Conservation (phyloP, 441 rosid genomes). For the Flueggea neowawraea region DNA sequence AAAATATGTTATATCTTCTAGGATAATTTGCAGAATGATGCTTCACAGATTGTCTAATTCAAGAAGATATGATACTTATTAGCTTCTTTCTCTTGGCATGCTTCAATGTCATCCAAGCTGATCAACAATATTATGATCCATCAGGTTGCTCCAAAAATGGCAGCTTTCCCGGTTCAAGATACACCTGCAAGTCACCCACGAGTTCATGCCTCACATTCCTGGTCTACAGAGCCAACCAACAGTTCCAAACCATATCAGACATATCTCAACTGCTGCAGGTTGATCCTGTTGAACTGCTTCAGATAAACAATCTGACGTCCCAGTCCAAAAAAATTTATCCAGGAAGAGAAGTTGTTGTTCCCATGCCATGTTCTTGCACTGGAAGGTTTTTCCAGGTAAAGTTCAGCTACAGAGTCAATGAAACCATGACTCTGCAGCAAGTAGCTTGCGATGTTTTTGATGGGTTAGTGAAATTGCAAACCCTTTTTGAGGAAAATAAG, state of each 20-base stretch:
- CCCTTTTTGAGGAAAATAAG: constrained; percentile 27
- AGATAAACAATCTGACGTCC: constrained; percentile 22
- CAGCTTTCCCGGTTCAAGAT: constrained; percentile 44
- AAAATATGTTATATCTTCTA: no score
- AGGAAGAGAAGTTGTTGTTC: constrained; percentile 51
- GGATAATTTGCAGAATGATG: no score
- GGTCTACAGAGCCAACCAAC: constrained; percentile 38
- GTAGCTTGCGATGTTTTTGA: constrained; percentile 46
- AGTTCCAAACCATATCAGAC: constrained; percentile 26
- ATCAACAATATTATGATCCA: constrained; percentile 38
- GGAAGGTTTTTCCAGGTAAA: constrained; percentile 31
- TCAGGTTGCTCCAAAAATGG: constrained; percentile 22
- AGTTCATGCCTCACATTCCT: constrained; percentile 38
- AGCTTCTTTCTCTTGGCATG: constrained; percentile 23
- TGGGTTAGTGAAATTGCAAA: constrained; percentile 31
- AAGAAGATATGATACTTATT: neutral
- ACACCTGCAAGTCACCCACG: constrained; percentile 32
- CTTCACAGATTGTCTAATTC: no score
- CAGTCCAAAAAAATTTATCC: constrained; percentile 21
- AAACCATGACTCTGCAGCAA: constrained; percentile 18
- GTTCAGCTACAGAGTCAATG: constrained; percentile 21
- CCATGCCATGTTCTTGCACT: constrained; percentile 35
- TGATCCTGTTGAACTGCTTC: constrained; percentile 21
- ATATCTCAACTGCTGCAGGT: constrained; percentile 35
- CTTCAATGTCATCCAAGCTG: constrained; percentile 17